Evolutionary conservation across 2,329 filamentous ascomycete genomes (phyloP), one percentile per base, ranked within the genome.

Genomic region (Calonectria hawksworthii): DNA sequence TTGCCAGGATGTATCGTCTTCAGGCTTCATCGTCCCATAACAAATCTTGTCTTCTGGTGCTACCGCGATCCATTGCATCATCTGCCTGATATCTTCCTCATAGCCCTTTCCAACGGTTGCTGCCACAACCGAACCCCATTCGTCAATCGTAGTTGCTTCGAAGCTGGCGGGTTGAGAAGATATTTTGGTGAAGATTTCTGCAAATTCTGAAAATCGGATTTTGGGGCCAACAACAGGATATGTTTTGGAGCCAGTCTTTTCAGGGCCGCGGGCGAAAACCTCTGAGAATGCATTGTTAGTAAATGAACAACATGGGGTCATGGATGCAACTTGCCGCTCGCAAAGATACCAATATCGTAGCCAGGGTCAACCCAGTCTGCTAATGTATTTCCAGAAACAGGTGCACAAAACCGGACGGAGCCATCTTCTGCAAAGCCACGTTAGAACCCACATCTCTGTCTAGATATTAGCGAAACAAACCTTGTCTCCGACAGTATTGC

Each of bases 61-160:
- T 21, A 67, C 41, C 0, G 66, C 69, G 23, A 70, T 70, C 78
- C 78, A 78, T 21, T 79, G 70, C 78, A 79, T 74, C 76, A 79
- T 78, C 38, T 77, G 73, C 41, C 66, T 59, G 14, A 72, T 70
- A n/a, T 79, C 77, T 26, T 74, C 67, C n/a, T 73, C 65, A 1
- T 73, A 76, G 1, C 68, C 78, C 26, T 72, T 51, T 0, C 77
- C 76, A 14, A 76, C 68, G 10, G 73, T 70, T 2, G 68, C 64
- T 0, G 61, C 66, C 5, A 74, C 65, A 2, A 72, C 74, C 0
- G 67, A 44, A 11, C 70, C 68, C 67, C 67, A 77, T 63, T 75
- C 65, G 10, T 74, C 68, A 30, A 67, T 36, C 1, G 68, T 63
- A 7, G 70, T 65, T 10, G 74, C 69, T 36, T 73, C 68, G 47